phyloP scores from a whole-genome alignment of 305 asterid genomes.

The Solanum hybrid region DNA sequence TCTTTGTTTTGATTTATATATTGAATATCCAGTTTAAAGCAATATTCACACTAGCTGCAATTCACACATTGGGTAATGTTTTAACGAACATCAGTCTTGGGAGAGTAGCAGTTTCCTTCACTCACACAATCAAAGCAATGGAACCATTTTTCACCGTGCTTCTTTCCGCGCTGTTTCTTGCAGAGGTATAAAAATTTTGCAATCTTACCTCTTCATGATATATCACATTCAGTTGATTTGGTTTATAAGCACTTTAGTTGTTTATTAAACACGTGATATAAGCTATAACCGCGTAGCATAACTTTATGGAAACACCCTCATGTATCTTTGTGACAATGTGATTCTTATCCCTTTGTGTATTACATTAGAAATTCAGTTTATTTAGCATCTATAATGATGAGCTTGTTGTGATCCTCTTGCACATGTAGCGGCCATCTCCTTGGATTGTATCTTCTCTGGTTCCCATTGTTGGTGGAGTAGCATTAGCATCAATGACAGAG shows the following conservation, averaged over 20 bases:
- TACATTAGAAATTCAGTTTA: neutral
- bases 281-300: neutral
- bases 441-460: slow-evolving; percentile 67
- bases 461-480: slow-evolving; percentile 88
- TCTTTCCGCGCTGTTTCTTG: slow-evolving; percentile 54
- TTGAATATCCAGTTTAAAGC: slow-evolving; percentile 34
- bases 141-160: slow-evolving; percentile 91
- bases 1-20: neutral
- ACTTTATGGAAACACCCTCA: neutral
- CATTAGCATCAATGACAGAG: slow-evolving; percentile 82
- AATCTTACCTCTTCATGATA: neutral
- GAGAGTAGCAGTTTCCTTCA: slow-evolving; percentile 86
- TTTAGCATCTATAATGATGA: neutral
- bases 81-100: slow-evolving; percentile 83
- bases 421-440: slow-evolving; percentile 59
- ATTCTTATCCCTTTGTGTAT: neutral
- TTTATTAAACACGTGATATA: neutral
- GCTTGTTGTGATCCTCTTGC: slow-evolving; percentile 13
- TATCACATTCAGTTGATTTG: neutral
- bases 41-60: slow-evolving; percentile 50
- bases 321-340: neutral
- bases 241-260: neutral
- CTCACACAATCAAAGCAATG: slow-evolving; percentile 94
- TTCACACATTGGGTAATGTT: slow-evolving; percentile 76
- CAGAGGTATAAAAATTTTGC: slow-evolving; percentile 36